phyloP scores from a whole-genome alignment of 208 protist genomes.

The Plasmodiophora brassicae region DNA sequence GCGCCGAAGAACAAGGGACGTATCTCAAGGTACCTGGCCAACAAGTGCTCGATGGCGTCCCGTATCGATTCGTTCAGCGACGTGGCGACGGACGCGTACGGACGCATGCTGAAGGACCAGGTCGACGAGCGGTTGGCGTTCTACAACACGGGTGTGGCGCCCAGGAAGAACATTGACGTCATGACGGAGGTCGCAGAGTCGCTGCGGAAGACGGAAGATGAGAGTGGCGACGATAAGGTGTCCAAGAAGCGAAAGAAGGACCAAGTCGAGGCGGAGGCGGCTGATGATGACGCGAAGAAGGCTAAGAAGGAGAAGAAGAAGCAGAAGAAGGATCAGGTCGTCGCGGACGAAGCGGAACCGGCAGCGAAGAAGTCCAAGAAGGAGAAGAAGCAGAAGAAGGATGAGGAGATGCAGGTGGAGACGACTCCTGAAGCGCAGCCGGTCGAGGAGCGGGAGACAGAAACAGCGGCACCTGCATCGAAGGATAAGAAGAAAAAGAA shows the following conservation, averaged over 20 bases:
- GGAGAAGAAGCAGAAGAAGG: not conserved
- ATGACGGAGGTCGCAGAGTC: slow-evolving; percentile 87
- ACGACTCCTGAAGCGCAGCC: too few species aligned
- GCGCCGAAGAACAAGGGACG: slow-evolving; percentile 91
- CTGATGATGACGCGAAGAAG: not conserved
- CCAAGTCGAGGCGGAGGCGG: not conserved
- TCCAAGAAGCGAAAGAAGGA: not conserved
- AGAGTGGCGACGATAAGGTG: not conserved
- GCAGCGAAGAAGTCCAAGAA: slow-evolving; percentile 12
- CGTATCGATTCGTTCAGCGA: slow-evolving; percentile 80
- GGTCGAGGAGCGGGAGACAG: not conserved
- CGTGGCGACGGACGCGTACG: slow-evolving; percentile 63
- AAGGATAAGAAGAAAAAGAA: slow-evolving; percentile 42
- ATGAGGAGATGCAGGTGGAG: slow-evolving; percentile 27
- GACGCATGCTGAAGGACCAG: slow-evolving; percentile 88
- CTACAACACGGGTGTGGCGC: slow-evolving; percentile 82
- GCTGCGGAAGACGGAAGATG: slow-evolving; percentile 33
- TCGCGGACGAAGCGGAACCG: not conserved
- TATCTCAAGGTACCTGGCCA: slow-evolving; percentile 81
- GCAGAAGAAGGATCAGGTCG: slow-evolving; percentile 40
- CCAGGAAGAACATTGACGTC: slow-evolving; percentile 84
- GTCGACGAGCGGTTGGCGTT: slow-evolving; percentile 95
- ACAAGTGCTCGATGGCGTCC: slow-evolving; percentile 93
- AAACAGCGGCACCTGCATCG: not conserved
- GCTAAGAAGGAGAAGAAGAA: not conserved